Evolutionary conservation across 2,329 filamentous ascomycete genomes (phyloP).

Genomic region (Paramyrothecium sp.): DNA sequence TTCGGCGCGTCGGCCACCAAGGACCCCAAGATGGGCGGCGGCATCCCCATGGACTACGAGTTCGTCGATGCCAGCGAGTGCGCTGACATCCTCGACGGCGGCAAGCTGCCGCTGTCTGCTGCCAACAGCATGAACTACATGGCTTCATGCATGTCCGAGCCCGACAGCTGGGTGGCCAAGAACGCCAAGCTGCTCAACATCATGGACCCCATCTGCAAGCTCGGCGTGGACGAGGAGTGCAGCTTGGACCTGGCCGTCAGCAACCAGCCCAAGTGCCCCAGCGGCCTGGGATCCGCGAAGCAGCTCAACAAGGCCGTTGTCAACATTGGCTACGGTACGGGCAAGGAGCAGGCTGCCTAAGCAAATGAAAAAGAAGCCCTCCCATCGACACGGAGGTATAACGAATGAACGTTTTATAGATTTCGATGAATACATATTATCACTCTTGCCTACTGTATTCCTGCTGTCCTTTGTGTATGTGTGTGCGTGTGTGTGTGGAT

Average conservation of each 20-base stretch:
- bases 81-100: slow-evolving; percentile 43
- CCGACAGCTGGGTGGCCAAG: slow-evolving; percentile 48
- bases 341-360: slow-evolving; percentile 29
- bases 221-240: slow-evolving; percentile 51
- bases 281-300: slow-evolving; percentile 34
- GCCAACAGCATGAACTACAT: slow-evolving; percentile 58
- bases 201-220: slow-evolving; percentile 46
- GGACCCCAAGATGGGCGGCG: slow-evolving; percentile 46
- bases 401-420: neutral
- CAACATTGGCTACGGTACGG: slow-evolving; percentile 52
- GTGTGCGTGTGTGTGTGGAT: no score
- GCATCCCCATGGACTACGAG: slow-evolving; percentile 50
- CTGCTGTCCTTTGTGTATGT: no score
- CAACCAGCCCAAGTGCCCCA: slow-evolving; percentile 53
- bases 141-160: slow-evolving; percentile 41
- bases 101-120: slow-evolving; percentile 53
- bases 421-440: no score
- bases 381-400: neutral
- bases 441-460: no score
- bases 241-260: slow-evolving; percentile 41
- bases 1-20: slow-evolving; percentile 47
- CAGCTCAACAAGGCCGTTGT: slow-evolving; percentile 36
- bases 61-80: slow-evolving; percentile 47
- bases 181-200: slow-evolving; percentile 56
- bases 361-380: neutral